Base-by-base conservation (phyloP, 805 yeast species). In the Pichia pseudocactophila region DNA sequence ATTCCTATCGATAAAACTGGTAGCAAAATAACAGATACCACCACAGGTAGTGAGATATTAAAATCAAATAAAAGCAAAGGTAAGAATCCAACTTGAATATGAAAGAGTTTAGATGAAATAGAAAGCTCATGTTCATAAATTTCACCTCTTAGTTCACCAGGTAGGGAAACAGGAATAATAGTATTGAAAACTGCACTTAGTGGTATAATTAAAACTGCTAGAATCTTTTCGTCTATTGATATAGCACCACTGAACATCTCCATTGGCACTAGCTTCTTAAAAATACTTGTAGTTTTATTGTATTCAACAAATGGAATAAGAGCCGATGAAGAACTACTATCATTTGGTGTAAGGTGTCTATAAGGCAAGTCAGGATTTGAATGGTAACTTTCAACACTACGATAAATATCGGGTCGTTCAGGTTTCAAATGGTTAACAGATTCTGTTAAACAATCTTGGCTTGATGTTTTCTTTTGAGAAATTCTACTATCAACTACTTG, bases 141-240 rank as follows among this genome's bases (percentile, higher is more conserved):
- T 3, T 40, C 50, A 8, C 44, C 36, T 11, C 40, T 41, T 12
- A 33, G 39, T 16, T 48, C 45, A 9, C 28, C 28, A 10, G 49
- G 50, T 13, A 50, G 34, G 2, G 65, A 63, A 2, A 57, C 44
- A 4, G 66, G 65, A 7, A 62, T 48, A 10, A 50, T 37, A 1
- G 53, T 18, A 37, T 56, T 62, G 38, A 56, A 50, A 3, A 54
- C 6, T 6, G 56, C 35, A 1, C 49, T 43, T 13, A 58, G 40
- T 12, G 66, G 66, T 8, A 52, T 22, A n/a, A 54, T 49, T 4
- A 54, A 13, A 2, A 59, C 20, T 25, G 53, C 48, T 22, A 54
- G 48, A 1, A 51, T n/a, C 7, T 55, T 51, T 39, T 58, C 65
- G 18, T 48, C 41, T 3, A 55, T 51, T 17, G 44, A 47, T 12